Evolutionary conservation across 2,329 filamentous ascomycete species (phyloP), one percentile per base, ranked within the genome.

Genomic region (Alternaria sp.): DNA sequence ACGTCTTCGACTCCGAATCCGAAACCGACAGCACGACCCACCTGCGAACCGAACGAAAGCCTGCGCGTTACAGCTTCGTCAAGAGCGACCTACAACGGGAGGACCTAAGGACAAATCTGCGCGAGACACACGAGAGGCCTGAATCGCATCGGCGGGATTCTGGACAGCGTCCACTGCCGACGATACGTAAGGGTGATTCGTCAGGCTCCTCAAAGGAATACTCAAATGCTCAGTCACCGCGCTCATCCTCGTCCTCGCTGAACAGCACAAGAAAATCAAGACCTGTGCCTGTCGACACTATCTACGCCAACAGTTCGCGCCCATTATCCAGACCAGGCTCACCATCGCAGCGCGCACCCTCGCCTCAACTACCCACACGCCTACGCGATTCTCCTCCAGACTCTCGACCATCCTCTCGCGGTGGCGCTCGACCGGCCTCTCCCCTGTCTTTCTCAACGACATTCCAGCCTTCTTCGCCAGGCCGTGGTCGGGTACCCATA

Each of bases 1-100:
- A 73, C 30, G 65, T 72, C 4, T 77, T 75, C 51, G 77, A 77
- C 20, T 73, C 68, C 0, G 76, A 78, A 39, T 42, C 68, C 1
- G 75, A 77, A 26, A 57, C 65, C 7, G 71, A 75, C 20, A 72
- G 72, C 26, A 65, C 61, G 4, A 62, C 67, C 9, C 70, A 66
- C 28, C 65, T 78, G 7, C 71, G 73, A 18, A 70, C 71, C 36
- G 67, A 75, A 42, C 70, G 77, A 34, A 72, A 71, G 57, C 74
- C 79, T 11, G 73, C 76, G 11, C 70, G 75, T 9, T 80, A 80
- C 63, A 80, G 78, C 59, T 80, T 80, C 61, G 73, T 77, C 39
- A 74, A 75, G 67, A 76, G 65, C 48, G 74, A 78, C 7, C 59
- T 76, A 22, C 73, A 75, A 41, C 75, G 68, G 53, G 76, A 79